Evolutionary conservation across 2,329 filamentous ascomycete species (phyloP), one percentile per base, ranked within the genome.

Genomic region (Apiospora arundinis): DNA sequence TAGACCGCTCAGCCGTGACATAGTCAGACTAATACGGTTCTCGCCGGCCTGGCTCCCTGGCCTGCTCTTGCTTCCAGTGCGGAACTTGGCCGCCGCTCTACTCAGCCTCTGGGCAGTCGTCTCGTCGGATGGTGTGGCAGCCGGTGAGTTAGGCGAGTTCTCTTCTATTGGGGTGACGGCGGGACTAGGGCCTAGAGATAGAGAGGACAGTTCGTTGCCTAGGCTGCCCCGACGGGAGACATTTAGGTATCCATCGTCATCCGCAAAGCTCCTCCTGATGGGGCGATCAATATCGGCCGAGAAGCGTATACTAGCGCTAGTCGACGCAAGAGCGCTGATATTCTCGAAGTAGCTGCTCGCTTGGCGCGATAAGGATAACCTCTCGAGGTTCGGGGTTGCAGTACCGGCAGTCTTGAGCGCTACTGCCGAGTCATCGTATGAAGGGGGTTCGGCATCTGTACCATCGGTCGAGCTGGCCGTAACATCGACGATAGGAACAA

Each of bases 401-500:
- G 73, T 72, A 44, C 78, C 83, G 76, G 73, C 80, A 69, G 73
- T 78, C 9, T 83, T 81, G 32, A 85, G 73, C 69, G 84, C 85
- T 18, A 82, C 77, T 16, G 84, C 84, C 11, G 85, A 85, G 69
- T 89, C 86, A 67, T 86, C 83, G 75, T 92, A 92, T 1, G 90
- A 89, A 1, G 90, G 90, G 3, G 90, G 90, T 45, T 86, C 85
- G 2, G 81, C 81, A 44, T 85, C 83, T 1, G 82, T 85, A 63
- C 82, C 82, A 8, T 86, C 85, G 0, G 84, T 83, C 6, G 87
- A 86, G 16, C 84, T 82, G 1, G 83, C 78, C 1, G 85, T 84
- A 9, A 92, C 88, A 70, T 95, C 93, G 42, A 94, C 90, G 77
- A 97, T 94, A 0, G 95, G 95, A 42, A 97, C 89, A 52, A 98